Evolutionary conservation across 345 rosid genomes (phyloP).

Genomic region (Pistacia vera): DNA sequence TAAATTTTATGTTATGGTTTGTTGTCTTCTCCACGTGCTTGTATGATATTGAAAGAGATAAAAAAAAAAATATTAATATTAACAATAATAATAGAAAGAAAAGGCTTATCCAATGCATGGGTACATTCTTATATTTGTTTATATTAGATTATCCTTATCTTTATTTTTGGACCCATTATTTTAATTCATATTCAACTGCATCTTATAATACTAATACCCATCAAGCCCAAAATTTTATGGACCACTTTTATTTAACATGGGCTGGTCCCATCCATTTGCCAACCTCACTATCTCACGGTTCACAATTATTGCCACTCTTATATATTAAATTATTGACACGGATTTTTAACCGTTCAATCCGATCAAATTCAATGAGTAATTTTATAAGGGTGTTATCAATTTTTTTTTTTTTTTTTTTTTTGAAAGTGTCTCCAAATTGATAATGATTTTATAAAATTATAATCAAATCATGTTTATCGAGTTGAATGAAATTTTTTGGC

Average conservation of each 20-base stretch:
- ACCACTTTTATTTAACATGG: background rate
- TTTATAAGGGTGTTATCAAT: too few species aligned
- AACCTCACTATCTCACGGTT: too few species aligned
- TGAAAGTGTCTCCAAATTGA: too few species aligned
- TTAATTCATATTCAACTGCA: too few species aligned
- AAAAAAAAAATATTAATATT: background rate
- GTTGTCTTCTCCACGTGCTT: conserved; percentile 13
- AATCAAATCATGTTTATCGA: too few species aligned
- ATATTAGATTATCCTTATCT: background rate
- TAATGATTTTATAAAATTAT: too few species aligned
- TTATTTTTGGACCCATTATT: background rate
- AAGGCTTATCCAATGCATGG: conserved; percentile 20
- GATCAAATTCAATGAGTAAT: too few species aligned
- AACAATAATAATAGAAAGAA: background rate
- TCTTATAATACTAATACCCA: background rate
- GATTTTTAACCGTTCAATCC: too few species aligned
- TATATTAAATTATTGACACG: too few species aligned
- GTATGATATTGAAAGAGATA: background rate
- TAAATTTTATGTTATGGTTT: background rate
- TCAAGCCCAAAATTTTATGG: background rate
- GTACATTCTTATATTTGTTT: background rate
- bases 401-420: too few species aligned
- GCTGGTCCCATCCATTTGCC: background rate
- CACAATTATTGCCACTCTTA: too few species aligned
- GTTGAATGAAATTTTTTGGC: too few species aligned